Conservation (phyloP, 2,329 filamentous ascomycete genomes). For the Penicillium sp. region DNA sequence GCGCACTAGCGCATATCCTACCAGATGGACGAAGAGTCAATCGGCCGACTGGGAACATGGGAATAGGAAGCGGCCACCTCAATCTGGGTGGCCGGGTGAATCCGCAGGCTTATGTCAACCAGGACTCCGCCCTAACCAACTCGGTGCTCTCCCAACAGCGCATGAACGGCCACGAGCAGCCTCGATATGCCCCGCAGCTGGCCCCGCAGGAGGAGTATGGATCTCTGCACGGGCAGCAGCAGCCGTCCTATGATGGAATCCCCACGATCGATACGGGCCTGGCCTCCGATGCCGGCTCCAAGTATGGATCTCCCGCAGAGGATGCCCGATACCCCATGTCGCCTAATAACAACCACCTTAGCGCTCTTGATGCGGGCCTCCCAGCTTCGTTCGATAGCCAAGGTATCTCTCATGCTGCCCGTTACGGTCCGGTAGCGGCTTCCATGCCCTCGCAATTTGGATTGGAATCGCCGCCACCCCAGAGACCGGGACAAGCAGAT, state of each 20-base stretch:
- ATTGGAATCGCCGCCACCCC: constrained; percentile 75
- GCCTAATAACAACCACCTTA: constrained; percentile 69
- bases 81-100: constrained; percentile 66
- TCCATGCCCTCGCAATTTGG: constrained; percentile 92
- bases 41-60: constrained; percentile 54
- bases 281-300: constrained; percentile 58
- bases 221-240: constrained; percentile 45
- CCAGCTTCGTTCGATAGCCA: constrained; percentile 96
- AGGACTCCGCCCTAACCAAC: constrained; percentile 71
- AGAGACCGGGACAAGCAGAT: constrained; percentile 63
- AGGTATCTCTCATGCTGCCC: constrained; percentile 85
- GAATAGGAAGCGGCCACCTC: constrained; percentile 58
- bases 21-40: constrained; percentile 92
- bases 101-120: constrained; percentile 60
- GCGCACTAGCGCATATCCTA: constrained; percentile 92
- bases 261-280: constrained; percentile 59
- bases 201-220: constrained; percentile 45
- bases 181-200: constrained; percentile 42
- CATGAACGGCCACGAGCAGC: constrained; percentile 50
- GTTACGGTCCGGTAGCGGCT: constrained; percentile 84
- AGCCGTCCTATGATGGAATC: constrained; percentile 48
- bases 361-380: constrained; percentile 87
- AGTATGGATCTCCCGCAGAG: constrained; percentile 82
- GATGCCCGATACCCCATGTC: constrained; percentile 76
- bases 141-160: constrained; percentile 65